Evolutionary conservation across 2,329 filamentous ascomycete species (phyloP).

Genomic region (Aureobasidium uvarum): DNA sequence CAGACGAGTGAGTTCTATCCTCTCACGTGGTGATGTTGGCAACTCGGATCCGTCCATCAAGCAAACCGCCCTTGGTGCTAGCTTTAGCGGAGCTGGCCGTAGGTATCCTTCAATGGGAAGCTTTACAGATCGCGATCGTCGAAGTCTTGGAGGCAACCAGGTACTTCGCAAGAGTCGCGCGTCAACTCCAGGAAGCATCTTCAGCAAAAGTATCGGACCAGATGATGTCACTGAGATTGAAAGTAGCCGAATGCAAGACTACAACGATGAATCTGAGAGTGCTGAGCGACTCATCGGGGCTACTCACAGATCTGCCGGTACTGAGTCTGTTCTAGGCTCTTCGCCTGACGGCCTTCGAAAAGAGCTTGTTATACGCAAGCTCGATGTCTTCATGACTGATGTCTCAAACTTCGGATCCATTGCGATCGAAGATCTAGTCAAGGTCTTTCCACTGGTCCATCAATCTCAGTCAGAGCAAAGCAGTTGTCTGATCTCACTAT

Average conservation of each 20-base stretch:
- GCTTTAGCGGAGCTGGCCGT: constrained; percentile 54
- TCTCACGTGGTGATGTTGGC: constrained; percentile 82
- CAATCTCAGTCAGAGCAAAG: background rate
- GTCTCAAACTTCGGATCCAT: constrained; percentile 2
- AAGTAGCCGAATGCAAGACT: constrained; percentile 32
- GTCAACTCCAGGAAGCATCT: constrained; percentile 54
- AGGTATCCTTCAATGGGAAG: constrained; percentile 73
- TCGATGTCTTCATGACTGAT: constrained; percentile 30
- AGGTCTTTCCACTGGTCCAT: constrained; percentile 15
- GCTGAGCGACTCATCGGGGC: constrained; percentile 26
- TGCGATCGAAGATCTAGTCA: constrained; percentile 1
- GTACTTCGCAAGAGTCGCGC: constrained; percentile 49
- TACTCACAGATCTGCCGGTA: constrained; percentile 25
- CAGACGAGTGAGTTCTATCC: constrained; percentile 86
- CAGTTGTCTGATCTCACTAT: constrained; percentile 3
- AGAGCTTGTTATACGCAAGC: constrained; percentile 39
- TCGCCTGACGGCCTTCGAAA: constrained; percentile 37
- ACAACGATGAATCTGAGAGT: constrained; percentile 27
- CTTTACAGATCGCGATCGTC: constrained; percentile 54
- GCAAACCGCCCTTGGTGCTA: constrained; percentile 41
- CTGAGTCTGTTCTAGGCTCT: constrained; percentile 33
- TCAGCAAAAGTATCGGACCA: constrained; percentile 36
- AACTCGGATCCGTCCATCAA: constrained; percentile 36
- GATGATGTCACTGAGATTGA: constrained; percentile 41
- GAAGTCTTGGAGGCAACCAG: constrained; percentile 53